A percentile compares a stretch with the other conserved stretches of the same genome.
phyloP scores from a whole-genome alignment of 768 basidiomycete genomes.

The Pleurotus salmoneostramineus region DNA sequence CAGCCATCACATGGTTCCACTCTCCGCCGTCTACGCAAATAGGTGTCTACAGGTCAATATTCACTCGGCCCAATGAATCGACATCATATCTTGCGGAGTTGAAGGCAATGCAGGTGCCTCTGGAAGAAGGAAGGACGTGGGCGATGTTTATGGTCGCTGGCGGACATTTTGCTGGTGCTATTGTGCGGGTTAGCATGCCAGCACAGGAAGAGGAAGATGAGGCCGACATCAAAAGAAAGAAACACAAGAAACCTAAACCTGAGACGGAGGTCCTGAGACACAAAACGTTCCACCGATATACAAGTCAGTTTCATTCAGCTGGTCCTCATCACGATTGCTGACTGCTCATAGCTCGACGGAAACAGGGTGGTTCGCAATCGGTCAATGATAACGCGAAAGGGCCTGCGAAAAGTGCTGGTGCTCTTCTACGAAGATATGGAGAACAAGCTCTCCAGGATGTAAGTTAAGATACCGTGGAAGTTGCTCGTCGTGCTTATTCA shows the following conservation, averaged over 20 bases:
- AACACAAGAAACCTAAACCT: conserved; percentile 61
- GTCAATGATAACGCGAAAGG: conserved; percentile 92
- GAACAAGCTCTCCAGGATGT: conserved; percentile 91
- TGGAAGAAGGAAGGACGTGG: conserved; percentile 68
- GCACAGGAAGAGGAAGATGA: conserved; percentile 38
- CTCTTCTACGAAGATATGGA: conserved; percentile 89
- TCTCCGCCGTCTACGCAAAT: conserved; percentile 85
- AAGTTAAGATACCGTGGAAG: background rate
- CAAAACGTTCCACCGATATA: conserved; percentile 98
- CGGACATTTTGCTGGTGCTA: conserved; percentile 95
- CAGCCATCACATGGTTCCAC: conserved; percentile 88
- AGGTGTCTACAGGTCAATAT: conserved; percentile 78
- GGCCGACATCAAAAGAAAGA: conserved; percentile 44
- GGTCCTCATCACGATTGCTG: background rate
- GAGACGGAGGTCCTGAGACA: conserved; percentile 81
- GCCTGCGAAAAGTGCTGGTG: conserved; percentile 91
- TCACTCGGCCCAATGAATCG: conserved; percentile 46
- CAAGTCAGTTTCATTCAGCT: conserved; percentile 57
- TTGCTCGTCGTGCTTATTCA: conserved; percentile 1
- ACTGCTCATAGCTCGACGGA: conserved; percentile 70
- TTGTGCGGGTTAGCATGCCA: conserved; percentile 65
- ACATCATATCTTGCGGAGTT: conserved; percentile 57
- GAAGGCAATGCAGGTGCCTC: conserved; percentile 54
- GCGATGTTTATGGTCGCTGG: conserved; percentile 97
- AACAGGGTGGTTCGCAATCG: conserved; percentile 95